Percentiles rank a stretch among this genome's conserved stretches.
phyloP scores from a whole-genome alignment of 805 yeast species.

The Metschnikowia noctiluminum region DNA sequence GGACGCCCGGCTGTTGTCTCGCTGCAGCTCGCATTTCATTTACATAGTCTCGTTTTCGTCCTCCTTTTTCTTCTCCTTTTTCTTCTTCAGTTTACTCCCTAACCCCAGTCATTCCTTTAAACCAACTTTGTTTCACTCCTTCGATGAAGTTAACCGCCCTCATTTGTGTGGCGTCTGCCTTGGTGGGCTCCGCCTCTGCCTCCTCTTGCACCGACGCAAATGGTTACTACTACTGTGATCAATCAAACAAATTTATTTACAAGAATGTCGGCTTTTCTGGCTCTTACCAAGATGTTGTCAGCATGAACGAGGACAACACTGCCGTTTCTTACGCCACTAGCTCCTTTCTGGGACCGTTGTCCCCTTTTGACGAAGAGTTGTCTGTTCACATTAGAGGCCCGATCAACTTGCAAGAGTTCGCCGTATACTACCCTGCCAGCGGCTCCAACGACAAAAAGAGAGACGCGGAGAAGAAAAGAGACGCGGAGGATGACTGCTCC shows the following conservation, averaged over 20 bases:
- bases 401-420: constrained; percentile 73
- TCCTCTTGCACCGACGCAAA: constrained; percentile 45
- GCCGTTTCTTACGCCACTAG: constrained; percentile 57
- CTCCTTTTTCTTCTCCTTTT: not conserved
- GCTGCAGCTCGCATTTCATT: not conserved
- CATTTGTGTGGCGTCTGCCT: constrained; percentile 16
- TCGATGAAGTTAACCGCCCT: constrained; percentile 18
- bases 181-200: constrained; percentile 22
- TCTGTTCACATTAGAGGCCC: constrained; percentile 93
- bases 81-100: constrained; percentile 7
- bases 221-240: constrained; percentile 83
- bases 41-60: not conserved
- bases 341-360: constrained; percentile 65
- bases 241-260: constrained; percentile 65
- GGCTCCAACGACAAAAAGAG: constrained; percentile 41
- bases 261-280: constrained; percentile 81
- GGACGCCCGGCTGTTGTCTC: constrained; percentile 3
- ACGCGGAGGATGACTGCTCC: constrained; percentile 42
- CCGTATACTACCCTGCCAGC: constrained; percentile 77
- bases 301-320: constrained; percentile 71
- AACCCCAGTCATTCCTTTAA: constrained; percentile 11
- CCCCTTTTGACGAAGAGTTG: constrained; percentile 84
- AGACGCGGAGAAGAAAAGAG: constrained; percentile 28
- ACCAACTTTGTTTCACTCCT: constrained; percentile 15
- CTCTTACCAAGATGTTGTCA: constrained; percentile 72